These are phyloP conservation scores for Rhazya stricta DNA, from an alignment of 257 asterid species.

Conservation along the genomic window DNA sequence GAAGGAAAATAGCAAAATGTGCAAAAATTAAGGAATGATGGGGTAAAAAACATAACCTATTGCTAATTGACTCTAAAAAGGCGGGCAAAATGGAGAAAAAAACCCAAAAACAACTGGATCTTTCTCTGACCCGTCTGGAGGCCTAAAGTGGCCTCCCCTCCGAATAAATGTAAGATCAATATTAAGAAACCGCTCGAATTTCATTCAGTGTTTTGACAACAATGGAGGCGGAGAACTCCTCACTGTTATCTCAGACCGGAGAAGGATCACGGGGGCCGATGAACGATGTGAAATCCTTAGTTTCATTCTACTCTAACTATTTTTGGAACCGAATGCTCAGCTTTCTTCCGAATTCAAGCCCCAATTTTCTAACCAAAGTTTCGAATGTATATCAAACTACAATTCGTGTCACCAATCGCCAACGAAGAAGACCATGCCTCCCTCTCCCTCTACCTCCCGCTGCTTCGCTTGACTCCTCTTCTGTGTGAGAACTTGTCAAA, in stretches of 20 bases:
- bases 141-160: too few relatives aligned
- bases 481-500: conserved; percentile 18
- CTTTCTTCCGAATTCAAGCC: conserved; percentile 37
- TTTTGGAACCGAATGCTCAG: conserved; percentile 40
- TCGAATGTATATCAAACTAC: conserved; percentile 24
- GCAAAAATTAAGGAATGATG: too few relatives aligned
- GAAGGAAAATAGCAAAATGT: too few relatives aligned
- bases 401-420: conserved; percentile 31
- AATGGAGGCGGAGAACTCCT: conserved; percentile 4
- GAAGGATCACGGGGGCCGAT: conserved; percentile 13
- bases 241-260: neutral
- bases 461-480: conserved; percentile 53
- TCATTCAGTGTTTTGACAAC: neutral
- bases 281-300: conserved; percentile 26
- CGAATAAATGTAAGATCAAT: neutral
- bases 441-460: conserved; percentile 76
- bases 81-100: too few relatives aligned
- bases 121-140: too few relatives aligned
- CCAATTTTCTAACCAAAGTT: conserved; percentile 31
- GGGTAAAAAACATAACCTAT: too few relatives aligned
- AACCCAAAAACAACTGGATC: too few relatives aligned
- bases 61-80: too few relatives aligned
- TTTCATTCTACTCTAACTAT: conserved; percentile 53
- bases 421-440: conserved; percentile 62
- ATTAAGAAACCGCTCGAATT: neutral